Conservation (phyloP, 164 flowering plant genomes). For the Sedum album region DNA sequence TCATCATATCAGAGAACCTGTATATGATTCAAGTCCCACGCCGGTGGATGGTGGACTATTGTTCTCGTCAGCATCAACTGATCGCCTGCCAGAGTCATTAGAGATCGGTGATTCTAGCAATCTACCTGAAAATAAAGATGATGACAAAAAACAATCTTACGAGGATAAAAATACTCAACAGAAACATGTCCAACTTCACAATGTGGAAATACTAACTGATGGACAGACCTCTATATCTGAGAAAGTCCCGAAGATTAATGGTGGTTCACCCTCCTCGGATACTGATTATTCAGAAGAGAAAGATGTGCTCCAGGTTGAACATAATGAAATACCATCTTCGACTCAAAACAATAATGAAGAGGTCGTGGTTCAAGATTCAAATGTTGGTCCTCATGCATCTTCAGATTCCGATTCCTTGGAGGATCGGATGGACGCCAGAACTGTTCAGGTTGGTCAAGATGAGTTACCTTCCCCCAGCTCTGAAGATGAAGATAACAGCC, state of each 20-base stretch:
- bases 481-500: background rate
- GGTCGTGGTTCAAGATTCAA: background rate
- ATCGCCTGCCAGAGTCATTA: background rate
- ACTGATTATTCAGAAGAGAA: slow-evolving; percentile 10
- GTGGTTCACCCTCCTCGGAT: slow-evolving; percentile 11
- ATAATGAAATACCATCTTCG: slow-evolving; percentile 11
- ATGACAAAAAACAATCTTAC: background rate
- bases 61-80: background rate
- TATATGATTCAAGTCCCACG: background rate
- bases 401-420: background rate
- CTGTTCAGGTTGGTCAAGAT: background rate
- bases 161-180: slow-evolving; percentile 1
- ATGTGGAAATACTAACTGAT: slow-evolving; percentile 9
- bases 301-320: slow-evolving; percentile 9
- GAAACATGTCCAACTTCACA: slow-evolving; percentile 12
- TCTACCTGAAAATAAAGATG: background rate
- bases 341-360: background rate
- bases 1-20: slow-evolving; percentile 1
- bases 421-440: background rate
- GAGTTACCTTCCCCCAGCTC: background rate
- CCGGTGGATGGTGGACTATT: background rate
- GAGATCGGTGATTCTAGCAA: background rate
- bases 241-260: slow-evolving; percentile 8
- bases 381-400: background rate
- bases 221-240: slow-evolving; percentile 5